Conservation (phyloP, 495 filamentous ascomycete species). For the Penicillium robsamsonii region DNA sequence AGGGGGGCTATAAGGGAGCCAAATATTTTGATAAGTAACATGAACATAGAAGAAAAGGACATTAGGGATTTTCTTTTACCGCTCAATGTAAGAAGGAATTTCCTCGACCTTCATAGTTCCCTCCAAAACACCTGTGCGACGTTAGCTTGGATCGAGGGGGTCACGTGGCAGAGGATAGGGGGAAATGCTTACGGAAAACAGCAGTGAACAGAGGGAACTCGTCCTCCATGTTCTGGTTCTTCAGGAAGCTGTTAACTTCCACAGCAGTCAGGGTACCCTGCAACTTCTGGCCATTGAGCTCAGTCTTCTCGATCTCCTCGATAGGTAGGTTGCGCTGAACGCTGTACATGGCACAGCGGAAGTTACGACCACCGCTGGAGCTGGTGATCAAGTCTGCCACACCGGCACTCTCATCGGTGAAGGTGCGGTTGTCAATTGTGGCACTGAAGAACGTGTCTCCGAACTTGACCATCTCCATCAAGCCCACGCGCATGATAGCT, state of each 20-base stretch:
- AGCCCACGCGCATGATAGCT: slow-evolving; percentile 91
- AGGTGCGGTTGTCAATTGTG: slow-evolving; percentile 73
- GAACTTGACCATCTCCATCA: slow-evolving; percentile 94
- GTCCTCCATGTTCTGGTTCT: slow-evolving; percentile 67
- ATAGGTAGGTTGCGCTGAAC: slow-evolving; percentile 76
- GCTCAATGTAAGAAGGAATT: slow-evolving; percentile 46
- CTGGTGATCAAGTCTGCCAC: slow-evolving; percentile 96
- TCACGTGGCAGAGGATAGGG: background rate
- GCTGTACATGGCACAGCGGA: slow-evolving; percentile 86
- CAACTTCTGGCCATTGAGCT: slow-evolving; percentile 95
- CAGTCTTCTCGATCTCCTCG: slow-evolving; percentile 79
- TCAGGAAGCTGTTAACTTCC: slow-evolving; percentile 87
- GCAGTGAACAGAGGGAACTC: slow-evolving; percentile 92
- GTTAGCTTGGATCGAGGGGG: slow-evolving; percentile 16
- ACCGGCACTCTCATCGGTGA: slow-evolving; percentile 94
- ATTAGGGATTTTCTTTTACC: slow-evolving; percentile 39
- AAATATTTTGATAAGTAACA: slow-evolving; percentile 35
- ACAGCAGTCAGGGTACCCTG: slow-evolving; percentile 89
- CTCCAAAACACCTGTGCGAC: slow-evolving; percentile 36
- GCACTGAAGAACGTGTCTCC: slow-evolving; percentile 87
- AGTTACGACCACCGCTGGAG: slow-evolving; percentile 88
- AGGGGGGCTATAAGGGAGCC: slow-evolving; percentile 26
- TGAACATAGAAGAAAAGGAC: slow-evolving; percentile 20
- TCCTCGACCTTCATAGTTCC: slow-evolving; percentile 44
- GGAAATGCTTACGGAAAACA: slow-evolving; percentile 55